Conservation (phyloP, 139 green algal genomes). For the Haematococcus lacustris region DNA sequence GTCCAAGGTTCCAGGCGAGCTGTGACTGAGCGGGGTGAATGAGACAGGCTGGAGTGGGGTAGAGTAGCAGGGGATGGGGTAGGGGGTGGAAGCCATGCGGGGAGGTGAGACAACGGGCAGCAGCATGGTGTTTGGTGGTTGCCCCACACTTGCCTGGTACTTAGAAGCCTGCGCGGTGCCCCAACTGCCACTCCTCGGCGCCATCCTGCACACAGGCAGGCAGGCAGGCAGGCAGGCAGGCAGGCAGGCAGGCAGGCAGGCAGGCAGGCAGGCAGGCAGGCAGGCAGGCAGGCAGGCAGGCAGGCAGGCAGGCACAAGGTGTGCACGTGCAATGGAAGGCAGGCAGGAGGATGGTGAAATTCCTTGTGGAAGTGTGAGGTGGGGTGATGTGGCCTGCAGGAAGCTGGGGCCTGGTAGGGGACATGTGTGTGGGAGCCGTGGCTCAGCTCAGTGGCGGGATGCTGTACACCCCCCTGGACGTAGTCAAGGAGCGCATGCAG, state of each 20-base stretch:
- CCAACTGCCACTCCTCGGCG: not conserved
- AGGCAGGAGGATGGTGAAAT: not conserved
- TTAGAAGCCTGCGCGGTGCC: not conserved
- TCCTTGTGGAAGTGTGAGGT: too few relatives aligned
- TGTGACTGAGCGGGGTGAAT: not conserved
- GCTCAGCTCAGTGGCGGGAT: slow-evolving; percentile 70
- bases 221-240: not conserved
- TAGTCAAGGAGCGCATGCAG: slow-evolving; percentile 87
- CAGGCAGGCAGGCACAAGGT: not conserved
- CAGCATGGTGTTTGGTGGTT: too few relatives aligned
- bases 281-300: slow-evolving; percentile 7
- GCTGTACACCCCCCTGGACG: slow-evolving; percentile 84
- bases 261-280: slow-evolving; percentile 1
- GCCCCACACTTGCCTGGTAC: not conserved
- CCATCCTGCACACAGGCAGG: not conserved
- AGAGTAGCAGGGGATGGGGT: too few relatives aligned
- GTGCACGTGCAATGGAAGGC: not conserved
- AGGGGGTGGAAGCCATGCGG: too few relatives aligned
- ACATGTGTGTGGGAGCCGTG: slow-evolving; percentile 55
- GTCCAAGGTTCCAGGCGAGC: slow-evolving; percentile 20
- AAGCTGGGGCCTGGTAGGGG: slow-evolving; percentile 33
- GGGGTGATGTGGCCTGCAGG: slow-evolving; percentile 11
- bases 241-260: not conserved
- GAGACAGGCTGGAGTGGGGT: not conserved
- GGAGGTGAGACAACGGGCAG: too few relatives aligned